These are phyloP conservation scores for Pleurotus tuoliensis DNA, from an alignment of 768 basidiomycete genomes.

Conservation along the genomic window DNA sequence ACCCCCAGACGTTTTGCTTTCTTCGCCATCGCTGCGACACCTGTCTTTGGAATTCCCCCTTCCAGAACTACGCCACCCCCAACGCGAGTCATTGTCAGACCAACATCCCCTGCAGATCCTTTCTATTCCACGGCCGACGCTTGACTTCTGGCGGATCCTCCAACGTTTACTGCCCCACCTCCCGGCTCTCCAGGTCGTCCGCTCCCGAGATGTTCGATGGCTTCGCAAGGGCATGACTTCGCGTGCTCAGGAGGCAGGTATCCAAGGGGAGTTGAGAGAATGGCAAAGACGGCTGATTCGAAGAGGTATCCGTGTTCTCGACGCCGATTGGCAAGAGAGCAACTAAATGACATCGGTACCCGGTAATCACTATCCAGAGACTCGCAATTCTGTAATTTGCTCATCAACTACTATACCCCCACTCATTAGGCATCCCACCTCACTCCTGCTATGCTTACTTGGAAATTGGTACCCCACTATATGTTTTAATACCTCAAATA, in stretches of 20 bases:
- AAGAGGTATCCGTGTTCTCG: constrained; percentile 59
- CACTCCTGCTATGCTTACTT: too few species aligned
- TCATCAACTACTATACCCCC: too few species aligned
- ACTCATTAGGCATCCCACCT: too few species aligned
- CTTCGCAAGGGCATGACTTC: constrained; percentile 60
- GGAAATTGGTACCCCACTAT: too few species aligned
- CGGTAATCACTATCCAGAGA: too few species aligned
- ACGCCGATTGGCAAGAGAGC: constrained; percentile 65
- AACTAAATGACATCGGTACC: constrained; percentile 13
- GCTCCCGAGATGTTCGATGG: constrained; percentile 71
- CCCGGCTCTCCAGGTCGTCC: constrained; percentile 52
- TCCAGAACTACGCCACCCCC: constrained; percentile 39
- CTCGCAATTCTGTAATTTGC: too few species aligned
- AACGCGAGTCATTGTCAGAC: constrained; percentile 11
- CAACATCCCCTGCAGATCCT: constrained; percentile 54
- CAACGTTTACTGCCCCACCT: constrained; percentile 53
- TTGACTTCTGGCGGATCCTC: constrained; percentile 53
- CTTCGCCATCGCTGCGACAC: constrained; percentile 56
- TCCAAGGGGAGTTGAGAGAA: constrained; percentile 76
- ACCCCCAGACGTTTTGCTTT: constrained; percentile 41
- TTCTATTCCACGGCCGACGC: constrained; percentile 70
- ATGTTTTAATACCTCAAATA: too few species aligned
- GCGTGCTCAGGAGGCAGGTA: constrained; percentile 66
- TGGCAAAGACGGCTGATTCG: constrained; percentile 64
- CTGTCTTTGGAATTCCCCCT: constrained; percentile 71